Conservation (phyloP, 192 early-diverging fungal species). For the Phlyctochytrium bullatum region DNA sequence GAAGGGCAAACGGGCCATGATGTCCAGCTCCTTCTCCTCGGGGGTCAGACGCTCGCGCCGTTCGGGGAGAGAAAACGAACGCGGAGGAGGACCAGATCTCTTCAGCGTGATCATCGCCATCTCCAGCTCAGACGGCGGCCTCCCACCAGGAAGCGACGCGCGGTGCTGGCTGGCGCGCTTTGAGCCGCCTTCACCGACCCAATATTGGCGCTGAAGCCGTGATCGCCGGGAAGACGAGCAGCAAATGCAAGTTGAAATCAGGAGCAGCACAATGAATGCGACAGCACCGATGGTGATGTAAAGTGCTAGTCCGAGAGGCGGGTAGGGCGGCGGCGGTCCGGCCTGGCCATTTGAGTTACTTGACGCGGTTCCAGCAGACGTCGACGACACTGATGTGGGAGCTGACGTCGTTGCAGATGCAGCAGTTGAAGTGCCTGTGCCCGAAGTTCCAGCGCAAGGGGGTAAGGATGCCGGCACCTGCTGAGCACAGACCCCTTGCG, state of each 20-base stretch:
- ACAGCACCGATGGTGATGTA: slow-evolving; percentile 2
- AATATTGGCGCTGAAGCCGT: not conserved
- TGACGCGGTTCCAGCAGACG: not conserved
- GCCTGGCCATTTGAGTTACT: no score
- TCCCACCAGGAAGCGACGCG: no score
- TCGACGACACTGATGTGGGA: not conserved
- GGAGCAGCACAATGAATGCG: not conserved
- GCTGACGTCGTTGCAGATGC: not conserved
- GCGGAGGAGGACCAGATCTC: not conserved
- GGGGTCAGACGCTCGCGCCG: slow-evolving; percentile 11
- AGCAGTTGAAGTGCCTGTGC: not conserved
- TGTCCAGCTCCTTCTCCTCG: slow-evolving; percentile 17
- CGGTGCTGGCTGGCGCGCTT: not conserved
- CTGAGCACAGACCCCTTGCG: not conserved
- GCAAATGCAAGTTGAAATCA: not conserved
- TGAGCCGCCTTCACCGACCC: not conserved
- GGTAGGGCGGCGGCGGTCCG: not conserved
- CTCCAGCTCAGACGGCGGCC: not conserved
- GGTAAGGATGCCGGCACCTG: not conserved
- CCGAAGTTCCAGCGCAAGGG: not conserved
- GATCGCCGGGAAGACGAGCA: not conserved
- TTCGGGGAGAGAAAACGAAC: slow-evolving; percentile 16
- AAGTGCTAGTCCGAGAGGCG: not conserved
- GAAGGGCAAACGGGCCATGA: slow-evolving; percentile 20
- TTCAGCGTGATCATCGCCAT: not conserved